A percentile compares a stretch with the other conserved stretches of the same genome.
phyloP scores from a whole-genome alignment of 345 rosid genomes.

The Arabidopsis thaliana region TAIR10.1 NC_003074.8:11591501-11592000 shows the following conservation, averaged over 20 bases:
- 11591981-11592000: neutral
- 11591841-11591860: constrained; percentile 19
- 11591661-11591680: neutral
- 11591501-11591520: no score
- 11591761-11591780: neutral
- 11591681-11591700: constrained; percentile 7
- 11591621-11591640: constrained; percentile 14
- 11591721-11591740: neutral
- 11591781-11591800: constrained; percentile 32
- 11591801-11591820: constrained; percentile 24
- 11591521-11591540: no score
- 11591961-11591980: neutral
- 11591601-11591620: neutral
- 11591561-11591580: no score
- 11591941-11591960: neutral
- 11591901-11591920: neutral
- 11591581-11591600: neutral
- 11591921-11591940: neutral
- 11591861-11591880: neutral
- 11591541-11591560: neutral
- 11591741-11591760: neutral
- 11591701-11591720: neutral
- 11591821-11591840: constrained; percentile 30
- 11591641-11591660: neutral
- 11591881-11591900: neutral